Percentiles rank a stretch among this genome's conserved stretches.
These are phyloP conservation scores for Wickerhamomyces kurtzmanii DNA, from an alignment of 805 yeast genomes.

Conservation along the genomic window DNA sequence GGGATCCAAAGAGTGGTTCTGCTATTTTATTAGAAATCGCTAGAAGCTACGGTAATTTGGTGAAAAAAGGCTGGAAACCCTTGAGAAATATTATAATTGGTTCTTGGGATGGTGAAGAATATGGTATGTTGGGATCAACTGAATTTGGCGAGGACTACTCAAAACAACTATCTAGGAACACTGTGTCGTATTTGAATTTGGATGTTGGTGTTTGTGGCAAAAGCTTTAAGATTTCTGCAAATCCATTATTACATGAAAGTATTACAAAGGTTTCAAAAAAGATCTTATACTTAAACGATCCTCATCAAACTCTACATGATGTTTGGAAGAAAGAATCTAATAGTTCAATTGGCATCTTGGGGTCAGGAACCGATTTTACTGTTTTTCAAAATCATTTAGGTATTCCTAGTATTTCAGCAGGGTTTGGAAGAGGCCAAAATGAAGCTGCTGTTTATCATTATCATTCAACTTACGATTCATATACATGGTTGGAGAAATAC, in stretches of 20 bases:
- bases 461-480: constrained; percentile 52
- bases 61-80: constrained; percentile 58
- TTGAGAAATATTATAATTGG: constrained; percentile 58
- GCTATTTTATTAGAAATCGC: constrained; percentile 41
- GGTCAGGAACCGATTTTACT: constrained; percentile 44
- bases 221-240: constrained; percentile 33
- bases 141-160: constrained; percentile 63
- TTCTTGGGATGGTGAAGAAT: constrained; percentile 79
- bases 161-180: constrained; percentile 32
- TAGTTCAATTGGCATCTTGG: constrained; percentile 29
- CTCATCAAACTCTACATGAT: constrained; percentile 32
- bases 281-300: constrained; percentile 30
- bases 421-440: constrained; percentile 22
- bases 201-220: constrained; percentile 44
- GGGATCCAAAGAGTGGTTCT: constrained; percentile 41
- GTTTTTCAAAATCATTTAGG: constrained; percentile 61
- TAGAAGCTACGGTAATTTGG: constrained; percentile 35
- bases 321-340: constrained; percentile 31
- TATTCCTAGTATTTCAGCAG: constrained; percentile 48
- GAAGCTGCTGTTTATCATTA: constrained; percentile 44
- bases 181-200: constrained; percentile 44
- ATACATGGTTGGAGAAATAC: constrained; percentile 40
- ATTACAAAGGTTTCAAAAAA: constrained; percentile 34
- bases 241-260: constrained; percentile 45
- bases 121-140: constrained; percentile 66